phyloP scores from a whole-genome alignment of 2,329 filamentous ascomycete genomes.

The Venturia effusa region DNA sequence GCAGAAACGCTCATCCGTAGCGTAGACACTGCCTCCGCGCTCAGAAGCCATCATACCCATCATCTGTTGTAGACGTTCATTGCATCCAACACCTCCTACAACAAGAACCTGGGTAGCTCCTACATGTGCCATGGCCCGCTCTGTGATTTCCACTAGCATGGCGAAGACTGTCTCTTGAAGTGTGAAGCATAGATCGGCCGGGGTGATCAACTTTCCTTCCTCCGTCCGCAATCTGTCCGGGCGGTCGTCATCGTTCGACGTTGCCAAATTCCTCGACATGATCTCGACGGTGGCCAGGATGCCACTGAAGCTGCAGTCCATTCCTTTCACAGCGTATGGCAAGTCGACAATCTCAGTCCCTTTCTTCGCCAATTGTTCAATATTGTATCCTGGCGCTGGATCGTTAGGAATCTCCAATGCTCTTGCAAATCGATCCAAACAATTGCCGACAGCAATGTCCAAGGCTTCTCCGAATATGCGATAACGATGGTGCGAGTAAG shows the following conservation, averaged over 20 bases:
- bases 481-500: conserved; percentile 88
- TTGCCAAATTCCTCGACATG: conserved; percentile 56
- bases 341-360: conserved; percentile 67
- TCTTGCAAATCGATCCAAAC: conserved; percentile 87
- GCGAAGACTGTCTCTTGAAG: conserved; percentile 92
- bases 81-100: conserved; percentile 91
- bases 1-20: conserved; percentile 94
- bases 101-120: conserved; percentile 84
- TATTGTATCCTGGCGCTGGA: conserved; percentile 94
- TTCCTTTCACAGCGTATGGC: conserved; percentile 94
- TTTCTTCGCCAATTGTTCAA: conserved; percentile 82
- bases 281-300: conserved; percentile 77
- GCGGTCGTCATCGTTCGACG: conserved; percentile 25
- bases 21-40: conserved; percentile 79
- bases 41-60: conserved; percentile 93
- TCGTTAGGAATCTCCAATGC: conserved; percentile 89
- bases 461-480: conserved; percentile 96
- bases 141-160: conserved; percentile 97
- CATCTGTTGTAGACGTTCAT: conserved; percentile 92
- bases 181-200: conserved; percentile 82
- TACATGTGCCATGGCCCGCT: conserved; percentile 96
- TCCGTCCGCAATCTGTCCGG: conserved; percentile 27
- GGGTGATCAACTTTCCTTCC: conserved; percentile 52
- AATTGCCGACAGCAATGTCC: conserved; percentile 96
- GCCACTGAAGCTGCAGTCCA: conserved; percentile 95